A percentile compares a stretch with the other conserved stretches of the same genome.
Evolutionary conservation across 176 grass and related monocot species (phyloP).

Genomic region (Raddia guianensis): DNA sequence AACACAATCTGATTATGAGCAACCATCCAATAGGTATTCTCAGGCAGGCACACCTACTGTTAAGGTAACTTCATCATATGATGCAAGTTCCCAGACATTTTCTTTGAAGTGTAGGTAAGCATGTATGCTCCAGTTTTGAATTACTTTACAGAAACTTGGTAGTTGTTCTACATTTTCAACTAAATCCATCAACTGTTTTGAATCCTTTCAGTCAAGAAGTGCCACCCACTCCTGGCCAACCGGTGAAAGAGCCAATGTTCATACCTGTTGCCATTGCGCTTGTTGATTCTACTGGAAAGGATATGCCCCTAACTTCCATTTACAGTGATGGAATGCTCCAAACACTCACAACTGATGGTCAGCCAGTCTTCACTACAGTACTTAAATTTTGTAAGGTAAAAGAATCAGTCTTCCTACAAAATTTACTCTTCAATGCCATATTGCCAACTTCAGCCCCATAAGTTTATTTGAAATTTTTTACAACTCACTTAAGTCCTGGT

Average conservation of each 20-base stretch:
- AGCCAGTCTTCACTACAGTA: conserved; percentile 72
- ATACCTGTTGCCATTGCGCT: conserved; percentile 89
- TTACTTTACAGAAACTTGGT: background rate
- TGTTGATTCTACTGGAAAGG: conserved; percentile 85
- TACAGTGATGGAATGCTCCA: conserved; percentile 64
- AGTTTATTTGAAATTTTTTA: conserved; percentile 2
- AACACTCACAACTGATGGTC: conserved; percentile 49
- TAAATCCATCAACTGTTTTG: conserved; percentile 25
- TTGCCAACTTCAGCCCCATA: background rate
- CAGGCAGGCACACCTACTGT: conserved; percentile 85
- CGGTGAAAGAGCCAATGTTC: conserved; percentile 83
- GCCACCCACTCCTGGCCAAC: conserved; percentile 79
- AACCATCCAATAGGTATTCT: conserved; percentile 74
- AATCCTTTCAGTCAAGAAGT: conserved; percentile 78
- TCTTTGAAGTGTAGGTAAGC: conserved; percentile 85
- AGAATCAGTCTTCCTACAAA: conserved; percentile 23
- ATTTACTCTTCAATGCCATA: conserved; percentile 19
- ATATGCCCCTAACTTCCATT: conserved; percentile 79
- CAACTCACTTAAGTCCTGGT: background rate
- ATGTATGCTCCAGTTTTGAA: conserved; percentile 1
- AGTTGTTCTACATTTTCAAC: conserved; percentile 8
- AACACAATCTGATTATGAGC: conserved; percentile 30
- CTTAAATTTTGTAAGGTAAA: conserved; percentile 90
- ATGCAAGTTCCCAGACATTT: conserved; percentile 68
- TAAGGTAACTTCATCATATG: conserved; percentile 74